Conservation (phyloP, 139 green algal species). For the Yamagishiella unicocca region DNA sequence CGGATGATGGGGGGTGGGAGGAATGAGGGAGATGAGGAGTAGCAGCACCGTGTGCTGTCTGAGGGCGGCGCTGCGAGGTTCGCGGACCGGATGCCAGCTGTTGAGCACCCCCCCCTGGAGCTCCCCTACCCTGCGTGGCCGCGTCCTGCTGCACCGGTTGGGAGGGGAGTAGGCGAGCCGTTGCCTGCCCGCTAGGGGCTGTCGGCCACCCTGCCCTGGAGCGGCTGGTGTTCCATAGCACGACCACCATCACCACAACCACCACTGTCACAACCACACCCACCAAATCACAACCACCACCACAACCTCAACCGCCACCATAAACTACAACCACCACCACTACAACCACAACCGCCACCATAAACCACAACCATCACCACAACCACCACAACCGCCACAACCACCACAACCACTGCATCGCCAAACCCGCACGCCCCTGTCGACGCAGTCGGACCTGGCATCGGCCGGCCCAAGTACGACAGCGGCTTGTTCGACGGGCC, state of each 20-base stretch:
- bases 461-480: conserved; percentile 11
- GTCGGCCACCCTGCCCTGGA: too few relatives aligned
- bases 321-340: not conserved
- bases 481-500: conserved; percentile 7
- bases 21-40: not conserved
- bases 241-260: too few relatives aligned
- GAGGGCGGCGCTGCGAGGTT: too few relatives aligned
- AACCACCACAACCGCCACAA: not conserved
- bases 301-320: not conserved
- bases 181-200: too few relatives aligned
- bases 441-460: conserved; percentile 11
- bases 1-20: not conserved
- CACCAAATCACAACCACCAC: not conserved
- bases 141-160: too few relatives aligned
- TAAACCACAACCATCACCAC: not conserved
- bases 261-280: not conserved
- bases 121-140: too few relatives aligned
- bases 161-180: too few relatives aligned
- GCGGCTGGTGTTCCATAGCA: too few relatives aligned
- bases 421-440: not conserved
- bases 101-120: too few relatives aligned
- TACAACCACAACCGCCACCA: not conserved
- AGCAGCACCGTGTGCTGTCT: too few relatives aligned
- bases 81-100: too few relatives aligned
- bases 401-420: not conserved